Conservation (phyloP, 2,329 filamentous ascomycete species). For the Paracamarosporium sp. region DNA sequence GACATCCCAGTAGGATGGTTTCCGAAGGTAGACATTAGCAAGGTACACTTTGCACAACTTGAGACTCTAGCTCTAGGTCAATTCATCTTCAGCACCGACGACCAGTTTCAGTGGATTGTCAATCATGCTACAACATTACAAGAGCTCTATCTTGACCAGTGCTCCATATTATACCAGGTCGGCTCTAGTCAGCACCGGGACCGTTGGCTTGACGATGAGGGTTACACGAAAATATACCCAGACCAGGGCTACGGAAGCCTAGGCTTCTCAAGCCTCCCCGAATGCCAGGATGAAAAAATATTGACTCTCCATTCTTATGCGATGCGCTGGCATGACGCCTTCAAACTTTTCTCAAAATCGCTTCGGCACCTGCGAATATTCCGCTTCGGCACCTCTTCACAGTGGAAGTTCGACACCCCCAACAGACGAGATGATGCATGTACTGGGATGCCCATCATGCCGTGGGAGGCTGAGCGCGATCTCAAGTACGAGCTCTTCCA, state of each 20-base stretch:
- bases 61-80: slow-evolving; percentile 9
- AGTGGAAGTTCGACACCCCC: slow-evolving; percentile 6
- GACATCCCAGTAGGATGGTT: slow-evolving; percentile 11
- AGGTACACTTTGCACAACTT: slow-evolving; percentile 10
- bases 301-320: background rate
- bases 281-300: background rate
- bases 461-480: slow-evolving; percentile 11
- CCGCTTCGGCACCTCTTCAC: slow-evolving; percentile 10
- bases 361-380: slow-evolving; percentile 5
- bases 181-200: background rate
- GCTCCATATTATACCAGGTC: slow-evolving; percentile 11
- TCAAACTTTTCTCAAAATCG: background rate
- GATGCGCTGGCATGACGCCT: slow-evolving; percentile 14
- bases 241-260: background rate
- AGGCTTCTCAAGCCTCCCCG: background rate
- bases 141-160: slow-evolving; percentile 15
- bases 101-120: slow-evolving; percentile 16
- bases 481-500: slow-evolving; percentile 7
- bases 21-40: slow-evolving; percentile 11
- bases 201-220: slow-evolving; percentile 12
- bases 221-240: background rate
- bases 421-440: background rate
- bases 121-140: slow-evolving; percentile 9
- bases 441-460: slow-evolving; percentile 11
- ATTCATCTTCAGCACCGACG: slow-evolving; percentile 8